A percentile compares a stretch with the other conserved stretches of the same genome.
phyloP scores from a whole-genome alignment of 495 filamentous ascomycete species.

The Xylaria cubensis region DNA sequence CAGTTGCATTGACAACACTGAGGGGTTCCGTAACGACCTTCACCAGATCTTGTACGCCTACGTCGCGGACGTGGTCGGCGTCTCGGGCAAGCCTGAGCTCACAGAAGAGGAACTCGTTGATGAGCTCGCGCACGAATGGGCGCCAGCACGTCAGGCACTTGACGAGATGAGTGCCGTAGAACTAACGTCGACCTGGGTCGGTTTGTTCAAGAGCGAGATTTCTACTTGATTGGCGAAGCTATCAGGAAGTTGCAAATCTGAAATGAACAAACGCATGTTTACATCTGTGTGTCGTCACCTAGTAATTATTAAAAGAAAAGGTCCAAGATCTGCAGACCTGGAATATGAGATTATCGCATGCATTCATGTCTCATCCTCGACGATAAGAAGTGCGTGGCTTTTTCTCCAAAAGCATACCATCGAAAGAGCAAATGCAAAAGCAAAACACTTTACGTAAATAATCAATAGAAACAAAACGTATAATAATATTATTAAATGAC shows the following conservation, averaged over 20 bases:
- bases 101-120: conserved; percentile 36
- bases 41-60: conserved; percentile 39
- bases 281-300: too few species aligned
- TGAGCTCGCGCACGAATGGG: conserved; percentile 33
- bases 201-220: conserved; percentile 38
- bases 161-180: conserved; percentile 28
- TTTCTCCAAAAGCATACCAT: too few species aligned
- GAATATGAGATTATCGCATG: too few species aligned
- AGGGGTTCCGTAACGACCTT: conserved; percentile 37
- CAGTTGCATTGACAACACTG: conserved; percentile 29
- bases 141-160: conserved; percentile 30
- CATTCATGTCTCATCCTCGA: too few species aligned
- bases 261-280: background rate
- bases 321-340: too few species aligned
- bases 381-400: too few species aligned
- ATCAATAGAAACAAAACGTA: too few species aligned
- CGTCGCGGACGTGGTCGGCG: too few species aligned
- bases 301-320: too few species aligned
- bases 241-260: background rate
- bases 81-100: conserved; percentile 29
- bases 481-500: too few species aligned
- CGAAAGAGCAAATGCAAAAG: too few species aligned
- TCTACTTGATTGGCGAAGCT: conserved; percentile 26
- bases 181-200: conserved; percentile 36
- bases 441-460: too few species aligned